Base-by-base conservation (phyloP, 257 asterid species). In the Ilex aquifolium region DNA sequence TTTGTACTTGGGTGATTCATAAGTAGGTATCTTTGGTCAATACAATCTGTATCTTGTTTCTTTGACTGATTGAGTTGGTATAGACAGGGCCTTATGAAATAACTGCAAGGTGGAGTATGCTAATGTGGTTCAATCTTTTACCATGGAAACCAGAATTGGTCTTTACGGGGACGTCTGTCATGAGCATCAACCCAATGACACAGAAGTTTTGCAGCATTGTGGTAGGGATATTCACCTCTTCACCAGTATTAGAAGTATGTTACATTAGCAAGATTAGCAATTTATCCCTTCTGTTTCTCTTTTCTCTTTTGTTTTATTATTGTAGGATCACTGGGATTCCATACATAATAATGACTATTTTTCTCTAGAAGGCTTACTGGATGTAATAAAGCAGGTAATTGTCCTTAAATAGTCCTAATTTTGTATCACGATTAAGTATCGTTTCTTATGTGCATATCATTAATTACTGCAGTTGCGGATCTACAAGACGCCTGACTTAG, bases 51-150 rank as follows among this genome's bases (percentile, higher is more conserved):
- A 8, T 32, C 61, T 10, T 30, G 46, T n/a, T 60, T 48, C 21
- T 36, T 65, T 73, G 68, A 83, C 57, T 67, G 61, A 74, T 64
- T 67, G 80, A 54, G 54, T 71, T 78, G 72, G 13, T 81, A 68
- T 79, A 91, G 98, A 88, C 98, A 83, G 98, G 95, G 61, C 83
- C 92, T 10, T 74, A 83, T 59, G 95, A 88, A 83, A 80, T 88
- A 75, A 91, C 98, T 36, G 86, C 96, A 13, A 83, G 96, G 67
- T 88, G 98, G 98, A 86, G 88, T 31, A 86, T 91, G 95, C 95
- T 86, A 21, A 88, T 88, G 96, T 76, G 21, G 65, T 86, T 91
- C 65, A 6, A 72, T 67, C 85, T 88, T 61, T 69, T 88, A 56
- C 98, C 98, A 31, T 91, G 96, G 96, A 83, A 80, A 13, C 96